These are phyloP conservation scores for Penstemon davidsonii DNA, from an alignment of 257 asterid genomes.

Conservation along the genomic window DNA sequence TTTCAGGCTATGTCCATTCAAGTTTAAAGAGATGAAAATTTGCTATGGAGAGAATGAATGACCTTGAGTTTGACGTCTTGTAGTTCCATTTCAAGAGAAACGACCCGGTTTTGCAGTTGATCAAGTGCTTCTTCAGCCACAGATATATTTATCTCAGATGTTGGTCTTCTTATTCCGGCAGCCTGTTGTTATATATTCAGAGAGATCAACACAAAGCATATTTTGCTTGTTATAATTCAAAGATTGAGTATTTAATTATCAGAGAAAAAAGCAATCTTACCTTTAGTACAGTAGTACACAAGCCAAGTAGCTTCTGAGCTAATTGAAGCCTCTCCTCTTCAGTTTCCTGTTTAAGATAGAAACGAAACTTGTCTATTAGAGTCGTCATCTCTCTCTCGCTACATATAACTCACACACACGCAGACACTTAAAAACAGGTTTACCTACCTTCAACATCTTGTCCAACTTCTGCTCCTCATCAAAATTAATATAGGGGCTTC, in stretches of 20 bases:
- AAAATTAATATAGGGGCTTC: constrained; percentile 59
- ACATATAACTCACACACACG: not conserved
- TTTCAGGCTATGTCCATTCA: constrained; percentile 18
- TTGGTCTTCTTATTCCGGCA: constrained; percentile 72
- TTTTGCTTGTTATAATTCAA: not conserved
- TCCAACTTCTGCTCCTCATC: constrained; percentile 69
- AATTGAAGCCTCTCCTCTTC: constrained; percentile 87
- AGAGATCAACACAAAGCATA: not conserved
- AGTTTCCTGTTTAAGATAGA: constrained; percentile 57
- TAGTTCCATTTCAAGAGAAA: constrained; percentile 70
- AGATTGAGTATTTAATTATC: not conserved
- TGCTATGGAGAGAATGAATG: not conserved
- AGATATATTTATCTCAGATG: constrained; percentile 52
- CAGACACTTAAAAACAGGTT: not conserved
- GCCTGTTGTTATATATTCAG: constrained; percentile 47
- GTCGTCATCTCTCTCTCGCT: not conserved
- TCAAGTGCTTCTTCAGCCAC: constrained; percentile 86
- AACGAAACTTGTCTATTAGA: constrained; percentile 10
- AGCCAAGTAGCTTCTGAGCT: constrained; percentile 82
- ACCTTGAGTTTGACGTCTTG: constrained; percentile 84
- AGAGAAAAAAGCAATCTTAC: constrained; percentile 35
- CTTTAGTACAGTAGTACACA: constrained; percentile 76
- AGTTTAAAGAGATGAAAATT: not conserved
- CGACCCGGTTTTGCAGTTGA: constrained; percentile 54
- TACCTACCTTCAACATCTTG: constrained; percentile 70